Conservation (phyloP, 2,329 filamentous ascomycete species). For the Trichoderma guizhouense region DNA sequence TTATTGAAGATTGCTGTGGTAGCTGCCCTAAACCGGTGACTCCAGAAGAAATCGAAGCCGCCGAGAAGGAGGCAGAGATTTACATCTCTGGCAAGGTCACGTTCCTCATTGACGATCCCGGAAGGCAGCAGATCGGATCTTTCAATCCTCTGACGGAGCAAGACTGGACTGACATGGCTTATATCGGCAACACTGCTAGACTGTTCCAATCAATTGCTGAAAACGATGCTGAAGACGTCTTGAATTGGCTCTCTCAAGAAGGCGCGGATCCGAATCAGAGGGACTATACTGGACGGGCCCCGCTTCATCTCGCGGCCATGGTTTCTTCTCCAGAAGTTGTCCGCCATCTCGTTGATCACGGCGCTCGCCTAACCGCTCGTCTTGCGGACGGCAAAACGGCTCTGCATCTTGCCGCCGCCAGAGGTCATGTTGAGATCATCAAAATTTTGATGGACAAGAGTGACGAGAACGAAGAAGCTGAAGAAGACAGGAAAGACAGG, state of each 20-base stretch:
- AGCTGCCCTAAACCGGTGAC: slow-evolving; percentile 68
- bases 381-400: slow-evolving; percentile 77
- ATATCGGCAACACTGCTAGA: slow-evolving; percentile 72
- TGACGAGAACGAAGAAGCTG: slow-evolving; percentile 66
- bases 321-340: slow-evolving; percentile 68
- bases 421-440: slow-evolving; percentile 67
- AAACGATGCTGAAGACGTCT: slow-evolving; percentile 64
- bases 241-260: slow-evolving; percentile 66
- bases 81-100: slow-evolving; percentile 71
- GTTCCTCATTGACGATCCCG: slow-evolving; percentile 79
- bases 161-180: slow-evolving; percentile 91
- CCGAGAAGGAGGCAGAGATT: slow-evolving; percentile 68
- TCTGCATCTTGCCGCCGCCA: slow-evolving; percentile 74
- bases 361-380: slow-evolving; percentile 69
- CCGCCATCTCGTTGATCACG: slow-evolving; percentile 65
- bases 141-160: slow-evolving; percentile 80
- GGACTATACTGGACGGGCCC: slow-evolving; percentile 75
- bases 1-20: slow-evolving; percentile 79
- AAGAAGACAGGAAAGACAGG: slow-evolving; percentile 56
- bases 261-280: slow-evolving; percentile 67
- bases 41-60: slow-evolving; percentile 66
- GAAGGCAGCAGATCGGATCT: slow-evolving; percentile 65
- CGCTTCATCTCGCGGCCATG: slow-evolving; percentile 72
- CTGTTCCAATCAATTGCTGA: slow-evolving; percentile 81
- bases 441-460: slow-evolving; percentile 71